Evolutionary conservation across 768 basidiomycete genomes (phyloP).

Genomic region (Sutorius australiensis): DNA sequence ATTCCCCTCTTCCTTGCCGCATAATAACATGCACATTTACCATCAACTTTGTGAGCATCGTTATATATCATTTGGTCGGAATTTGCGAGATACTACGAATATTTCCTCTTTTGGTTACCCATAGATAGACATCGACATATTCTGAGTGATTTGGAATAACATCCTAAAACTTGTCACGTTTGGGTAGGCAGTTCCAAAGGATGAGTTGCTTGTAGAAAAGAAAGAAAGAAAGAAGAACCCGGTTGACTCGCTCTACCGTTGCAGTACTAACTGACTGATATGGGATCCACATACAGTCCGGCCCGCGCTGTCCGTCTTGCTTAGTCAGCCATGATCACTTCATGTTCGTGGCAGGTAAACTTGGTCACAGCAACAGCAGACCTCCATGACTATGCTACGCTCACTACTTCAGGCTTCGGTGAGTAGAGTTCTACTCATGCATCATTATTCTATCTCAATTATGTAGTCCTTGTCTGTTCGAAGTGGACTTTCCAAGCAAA

Average conservation of each 20-base stretch:
- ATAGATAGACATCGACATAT: not conserved
- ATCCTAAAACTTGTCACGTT: not conserved
- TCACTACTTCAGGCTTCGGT: constrained; percentile 11
- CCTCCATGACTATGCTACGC: constrained; percentile 12
- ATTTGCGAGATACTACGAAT: not conserved
- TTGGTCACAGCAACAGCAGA: not conserved
- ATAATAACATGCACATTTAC: not conserved
- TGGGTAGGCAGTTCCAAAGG: not conserved
- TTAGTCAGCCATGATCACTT: not conserved
- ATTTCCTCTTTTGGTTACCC: not conserved
- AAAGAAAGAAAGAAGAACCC: not conserved
- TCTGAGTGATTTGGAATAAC: not conserved
- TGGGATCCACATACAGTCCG: not conserved
- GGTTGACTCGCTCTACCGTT: too few relatives aligned
- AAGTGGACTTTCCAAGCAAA: constrained; percentile 3
- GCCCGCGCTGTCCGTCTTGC: not conserved
- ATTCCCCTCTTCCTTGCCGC: not conserved
- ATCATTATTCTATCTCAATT: not conserved
- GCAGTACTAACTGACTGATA: not conserved
- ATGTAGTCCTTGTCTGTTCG: constrained; percentile 9
- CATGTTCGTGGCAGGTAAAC: not conserved
- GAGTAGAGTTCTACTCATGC: not conserved
- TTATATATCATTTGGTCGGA: not conserved
- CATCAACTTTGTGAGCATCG: not conserved
- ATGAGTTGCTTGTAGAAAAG: not conserved